Percentiles rank a stretch among this genome's conserved stretches.
Evolutionary conservation across 164 flowering plant species (phyloP).

Genomic region (Dillenia turbinata): DNA sequence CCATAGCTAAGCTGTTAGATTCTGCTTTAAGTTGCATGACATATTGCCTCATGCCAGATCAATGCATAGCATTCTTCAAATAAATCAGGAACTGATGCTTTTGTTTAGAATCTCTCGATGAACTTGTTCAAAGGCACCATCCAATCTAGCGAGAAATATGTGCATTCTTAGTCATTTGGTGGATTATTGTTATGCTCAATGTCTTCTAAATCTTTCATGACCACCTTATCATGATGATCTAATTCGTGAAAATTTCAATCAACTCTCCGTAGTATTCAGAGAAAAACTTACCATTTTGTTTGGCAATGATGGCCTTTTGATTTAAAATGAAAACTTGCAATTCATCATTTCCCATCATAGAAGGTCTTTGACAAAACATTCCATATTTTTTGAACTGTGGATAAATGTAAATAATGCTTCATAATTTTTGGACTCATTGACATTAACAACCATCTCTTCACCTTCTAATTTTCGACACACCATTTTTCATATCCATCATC

Average conservation of each 20-base stretch:
- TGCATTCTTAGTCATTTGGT: conserved; percentile 1
- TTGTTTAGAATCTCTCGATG: conserved; percentile 4
- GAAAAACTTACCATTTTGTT: conserved; percentile 4
- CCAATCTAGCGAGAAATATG: conserved; percentile 8
- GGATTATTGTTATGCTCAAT: conserved; percentile 5
- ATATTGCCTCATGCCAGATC: not conserved
- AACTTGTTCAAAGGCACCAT: conserved; percentile 4
- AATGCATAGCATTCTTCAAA: conserved; percentile 6
- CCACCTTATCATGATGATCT: conserved; percentile 6
- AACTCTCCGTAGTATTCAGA: conserved; percentile 10
- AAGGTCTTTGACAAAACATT: not conserved
- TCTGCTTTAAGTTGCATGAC: not conserved
- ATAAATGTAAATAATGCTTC: too few relatives aligned
- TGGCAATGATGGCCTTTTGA: conserved; percentile 5
- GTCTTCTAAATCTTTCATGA: not conserved
- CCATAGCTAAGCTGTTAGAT: conserved; percentile 6
- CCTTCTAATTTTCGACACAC: not conserved
- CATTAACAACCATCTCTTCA: conserved; percentile 9
- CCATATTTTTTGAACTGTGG: too few relatives aligned
- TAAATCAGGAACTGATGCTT: not conserved
- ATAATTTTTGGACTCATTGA: not conserved
- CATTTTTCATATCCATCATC: too few relatives aligned
- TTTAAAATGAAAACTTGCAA: not conserved
- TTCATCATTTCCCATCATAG: too few relatives aligned
- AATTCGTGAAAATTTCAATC: not conserved